Evolutionary conservation across 2,329 filamentous ascomycete genomes (phyloP).

Genomic region (Ophiocordyceps camponoti-saundersi): DNA sequence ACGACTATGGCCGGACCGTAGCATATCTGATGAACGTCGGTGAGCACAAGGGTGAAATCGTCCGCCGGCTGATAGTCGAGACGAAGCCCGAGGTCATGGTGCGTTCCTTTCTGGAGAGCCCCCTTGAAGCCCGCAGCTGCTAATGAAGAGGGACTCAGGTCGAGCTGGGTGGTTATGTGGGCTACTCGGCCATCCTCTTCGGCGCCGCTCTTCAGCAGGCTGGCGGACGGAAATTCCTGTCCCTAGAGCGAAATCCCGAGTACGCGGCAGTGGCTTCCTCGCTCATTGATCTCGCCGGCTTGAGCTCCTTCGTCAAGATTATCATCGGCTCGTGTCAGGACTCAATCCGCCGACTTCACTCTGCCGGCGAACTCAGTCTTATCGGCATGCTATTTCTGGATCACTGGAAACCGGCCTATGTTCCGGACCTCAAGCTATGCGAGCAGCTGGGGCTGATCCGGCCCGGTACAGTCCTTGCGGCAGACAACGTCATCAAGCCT

Average conservation of each 20-base stretch:
- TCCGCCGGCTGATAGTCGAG: conserved; percentile 49
- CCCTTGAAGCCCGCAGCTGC: too few species aligned
- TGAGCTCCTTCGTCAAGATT: conserved; percentile 53
- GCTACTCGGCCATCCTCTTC: conserved; percentile 68
- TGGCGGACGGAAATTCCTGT: conserved; percentile 51
- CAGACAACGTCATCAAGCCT: conserved; percentile 55
- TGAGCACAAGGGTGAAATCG: conserved; percentile 54
- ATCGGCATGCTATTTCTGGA: conserved; percentile 67
- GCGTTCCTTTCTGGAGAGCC: conserved; percentile 1
- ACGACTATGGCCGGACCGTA: background rate
- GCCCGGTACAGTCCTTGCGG: conserved; percentile 44
- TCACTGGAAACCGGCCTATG: conserved; percentile 65
- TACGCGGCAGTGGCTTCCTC: conserved; percentile 54
- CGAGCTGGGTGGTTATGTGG: conserved; percentile 66
- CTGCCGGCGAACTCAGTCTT: conserved; percentile 31
- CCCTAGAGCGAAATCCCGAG: conserved; percentile 56
- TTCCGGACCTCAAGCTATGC: conserved; percentile 57
- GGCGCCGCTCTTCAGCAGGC: conserved; percentile 45
- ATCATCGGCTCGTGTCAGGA: conserved; percentile 51
- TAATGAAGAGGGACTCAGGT: conserved; percentile 19
- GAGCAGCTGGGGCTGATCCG: conserved; percentile 51
- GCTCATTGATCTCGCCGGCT: conserved; percentile 56
- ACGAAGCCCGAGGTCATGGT: conserved; percentile 51
- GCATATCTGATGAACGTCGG: conserved; percentile 66
- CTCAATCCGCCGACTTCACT: conserved; percentile 44